Evolutionary conservation across 345 rosid species (phyloP), one percentile per base, ranked within the genome.

Genomic region (Laguncularia racemosa): DNA sequence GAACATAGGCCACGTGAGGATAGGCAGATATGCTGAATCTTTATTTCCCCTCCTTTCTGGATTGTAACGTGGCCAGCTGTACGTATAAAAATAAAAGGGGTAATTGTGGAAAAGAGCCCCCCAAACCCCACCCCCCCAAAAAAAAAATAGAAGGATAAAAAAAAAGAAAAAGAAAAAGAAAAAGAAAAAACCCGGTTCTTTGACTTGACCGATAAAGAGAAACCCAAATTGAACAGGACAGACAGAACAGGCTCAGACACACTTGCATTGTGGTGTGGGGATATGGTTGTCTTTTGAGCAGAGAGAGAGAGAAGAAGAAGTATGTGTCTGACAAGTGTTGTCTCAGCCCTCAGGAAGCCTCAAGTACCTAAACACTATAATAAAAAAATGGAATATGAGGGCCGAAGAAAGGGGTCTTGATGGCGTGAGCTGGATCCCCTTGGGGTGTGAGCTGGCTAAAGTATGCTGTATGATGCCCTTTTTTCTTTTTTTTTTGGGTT

Each of bases 11-110:
- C 76, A 68, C 68, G 71, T 68, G 80, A 59, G 65, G 40, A 3
- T 45, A 33, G 10, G 40, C 40, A 53, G 46, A 47, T 56, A 55
- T 19, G 12, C 21, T 19, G 48, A 44, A 57, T 20, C 33, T 16
- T 20, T 46, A 13, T 6, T 13, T 21, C 15, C 52, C 2, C 57
- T 48, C 48, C 48, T 58, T 20, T 53, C 68, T 47, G 67, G 59
- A 67, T 13, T 2, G 17, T 16, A 77, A 73, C 73, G 67, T 77
- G 76, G 81, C 81, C 81, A 77, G 78, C 73, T 77, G 77, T 53
- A 55, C 13, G 14, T 55, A 47, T 47, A 10, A 14, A 7, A 33
- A 33, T 4, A 4, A 7, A 9, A 9, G 40, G 11, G 11, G 40
- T 33, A 9, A 33, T 33, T 33, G 4, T 33, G 40, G 40, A 33